A percentile compares a stretch with the other conserved stretches of the same genome.
phyloP scores from a whole-genome alignment of 108 stramenopile genomes.

The Skeletonema costatum region DNA sequence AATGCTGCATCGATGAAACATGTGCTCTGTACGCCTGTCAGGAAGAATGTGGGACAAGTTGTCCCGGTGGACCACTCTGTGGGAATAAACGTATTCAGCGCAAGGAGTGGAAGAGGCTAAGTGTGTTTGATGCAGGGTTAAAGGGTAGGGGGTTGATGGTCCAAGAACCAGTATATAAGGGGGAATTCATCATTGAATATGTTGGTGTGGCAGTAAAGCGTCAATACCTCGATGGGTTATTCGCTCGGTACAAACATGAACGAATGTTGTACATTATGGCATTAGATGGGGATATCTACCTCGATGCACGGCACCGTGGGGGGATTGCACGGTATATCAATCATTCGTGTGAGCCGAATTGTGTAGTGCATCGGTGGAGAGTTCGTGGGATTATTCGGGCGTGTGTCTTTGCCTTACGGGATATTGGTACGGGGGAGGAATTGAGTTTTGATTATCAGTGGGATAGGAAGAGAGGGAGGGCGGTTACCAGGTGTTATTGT shows the following conservation, averaged over 20 bases:
- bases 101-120: constrained; percentile 61
- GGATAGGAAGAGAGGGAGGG: constrained; percentile 88
- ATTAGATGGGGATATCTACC: constrained; percentile 81
- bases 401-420: constrained; percentile 82
- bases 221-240: constrained; percentile 58
- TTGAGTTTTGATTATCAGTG: constrained; percentile 98
- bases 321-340: constrained; percentile 97
- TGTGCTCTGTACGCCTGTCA: constrained; percentile 79
- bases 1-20: constrained; percentile 45
- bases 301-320: constrained; percentile 94
- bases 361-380: constrained; percentile 91
- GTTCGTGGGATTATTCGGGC: constrained; percentile 84
- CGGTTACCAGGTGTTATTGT: constrained; percentile 95
- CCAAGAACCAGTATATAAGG: constrained; percentile 50
- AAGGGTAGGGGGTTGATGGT: constrained; percentile 79
- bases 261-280: constrained; percentile 96
- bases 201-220: constrained; percentile 80
- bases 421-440: constrained; percentile 90
- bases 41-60: constrained; percentile 80
- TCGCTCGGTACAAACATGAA: constrained; percentile 70
- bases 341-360: constrained; percentile 97
- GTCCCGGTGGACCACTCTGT: constrained; percentile 68
- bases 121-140: constrained; percentile 73
- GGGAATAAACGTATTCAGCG: constrained; percentile 74
- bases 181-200: constrained; percentile 85